phyloP scores from a whole-genome alignment of 2,329 filamentous ascomycete species.

The Aureobasidium sp. region DNA sequence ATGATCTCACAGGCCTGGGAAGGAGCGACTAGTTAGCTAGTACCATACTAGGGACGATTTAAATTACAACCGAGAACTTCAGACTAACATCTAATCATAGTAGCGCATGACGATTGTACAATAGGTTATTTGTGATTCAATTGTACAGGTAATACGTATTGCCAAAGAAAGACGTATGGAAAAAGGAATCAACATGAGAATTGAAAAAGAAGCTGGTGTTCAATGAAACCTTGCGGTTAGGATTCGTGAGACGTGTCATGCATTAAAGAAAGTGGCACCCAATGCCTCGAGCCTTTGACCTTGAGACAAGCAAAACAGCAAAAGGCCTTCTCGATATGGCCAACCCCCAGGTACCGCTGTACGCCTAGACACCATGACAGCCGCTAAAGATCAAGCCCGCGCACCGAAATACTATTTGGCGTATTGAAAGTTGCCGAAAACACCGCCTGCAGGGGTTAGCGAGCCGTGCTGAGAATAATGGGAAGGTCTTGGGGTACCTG shows the following conservation, averaged over 20 bases:
- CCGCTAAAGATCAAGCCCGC: constrained; percentile 6
- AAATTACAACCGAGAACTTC: not conserved
- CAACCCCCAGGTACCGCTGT: not conserved
- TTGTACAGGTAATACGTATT: not conserved
- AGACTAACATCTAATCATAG: not conserved
- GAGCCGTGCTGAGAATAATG: constrained; percentile 12
- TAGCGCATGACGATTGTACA: not conserved
- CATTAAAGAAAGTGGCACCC: constrained; percentile 5
- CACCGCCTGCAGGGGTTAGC: constrained; percentile 13
- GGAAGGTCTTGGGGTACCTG: constrained; percentile 20
- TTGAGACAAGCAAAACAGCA: constrained; percentile 1
- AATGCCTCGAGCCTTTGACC: not conserved
- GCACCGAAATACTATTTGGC: constrained; percentile 9
- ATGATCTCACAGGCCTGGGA: not conserved
- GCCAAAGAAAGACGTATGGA: not conserved
- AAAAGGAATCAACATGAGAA: not conserved
- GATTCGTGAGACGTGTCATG: constrained; percentile 9
- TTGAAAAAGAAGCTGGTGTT: not conserved
- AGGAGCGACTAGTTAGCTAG: not conserved
- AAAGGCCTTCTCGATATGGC: not conserved
- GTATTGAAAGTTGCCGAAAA: constrained; percentile 13
- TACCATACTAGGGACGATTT: not conserved
- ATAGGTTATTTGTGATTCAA: not conserved
- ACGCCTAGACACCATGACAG: constrained; percentile 6
- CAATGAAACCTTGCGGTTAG: not conserved